These are phyloP conservation scores for Elaphomyces granulatus DNA, from an alignment of 495 filamentous ascomycete genomes.

Conservation along the genomic window DNA sequence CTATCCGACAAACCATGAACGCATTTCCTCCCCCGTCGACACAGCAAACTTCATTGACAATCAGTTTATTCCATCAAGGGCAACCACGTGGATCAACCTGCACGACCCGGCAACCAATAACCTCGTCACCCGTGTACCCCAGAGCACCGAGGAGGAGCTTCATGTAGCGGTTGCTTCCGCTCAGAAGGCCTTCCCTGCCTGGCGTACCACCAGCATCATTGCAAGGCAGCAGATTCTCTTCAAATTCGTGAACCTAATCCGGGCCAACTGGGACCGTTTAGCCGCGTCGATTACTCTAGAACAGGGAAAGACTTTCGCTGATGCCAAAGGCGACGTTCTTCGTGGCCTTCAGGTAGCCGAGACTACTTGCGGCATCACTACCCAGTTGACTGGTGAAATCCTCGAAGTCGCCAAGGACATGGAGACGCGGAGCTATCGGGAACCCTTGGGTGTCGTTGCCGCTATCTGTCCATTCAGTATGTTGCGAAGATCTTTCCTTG, in stretches of 20 bases:
- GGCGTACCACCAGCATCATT: slow-evolving; percentile 74
- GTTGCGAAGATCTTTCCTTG: slow-evolving; percentile 16
- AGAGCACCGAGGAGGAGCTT: slow-evolving; percentile 84
- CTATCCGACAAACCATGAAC: slow-evolving; percentile 74
- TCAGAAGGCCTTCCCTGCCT: slow-evolving; percentile 76
- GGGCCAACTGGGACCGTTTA: slow-evolving; percentile 88
- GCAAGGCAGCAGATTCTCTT: slow-evolving; percentile 93
- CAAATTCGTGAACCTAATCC: slow-evolving; percentile 79
- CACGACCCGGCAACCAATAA: slow-evolving; percentile 96
- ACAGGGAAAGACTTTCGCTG: slow-evolving; percentile 96
- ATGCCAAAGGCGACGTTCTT: slow-evolving; percentile 90
- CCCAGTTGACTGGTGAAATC: slow-evolving; percentile 84
- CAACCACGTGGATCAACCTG: slow-evolving; percentile 78
- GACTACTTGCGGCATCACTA: slow-evolving; percentile 87
- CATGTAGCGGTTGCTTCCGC: slow-evolving; percentile 77
- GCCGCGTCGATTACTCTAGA: slow-evolving; percentile 94
- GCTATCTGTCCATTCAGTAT: slow-evolving; percentile 97
- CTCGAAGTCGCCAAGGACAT: slow-evolving; percentile 98
- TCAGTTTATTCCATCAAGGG: slow-evolving; percentile 60
- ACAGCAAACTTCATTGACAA: slow-evolving; percentile 92
- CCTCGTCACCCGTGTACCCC: slow-evolving; percentile 92
- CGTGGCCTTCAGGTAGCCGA: slow-evolving; percentile 94
- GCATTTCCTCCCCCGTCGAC: slow-evolving; percentile 56
- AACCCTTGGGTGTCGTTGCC: slow-evolving; percentile 88
- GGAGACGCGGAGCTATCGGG: slow-evolving; percentile 87